Base-by-base conservation (phyloP, 2,329 filamentous ascomycete species). In the Ampelomyces quisqualis region DNA sequence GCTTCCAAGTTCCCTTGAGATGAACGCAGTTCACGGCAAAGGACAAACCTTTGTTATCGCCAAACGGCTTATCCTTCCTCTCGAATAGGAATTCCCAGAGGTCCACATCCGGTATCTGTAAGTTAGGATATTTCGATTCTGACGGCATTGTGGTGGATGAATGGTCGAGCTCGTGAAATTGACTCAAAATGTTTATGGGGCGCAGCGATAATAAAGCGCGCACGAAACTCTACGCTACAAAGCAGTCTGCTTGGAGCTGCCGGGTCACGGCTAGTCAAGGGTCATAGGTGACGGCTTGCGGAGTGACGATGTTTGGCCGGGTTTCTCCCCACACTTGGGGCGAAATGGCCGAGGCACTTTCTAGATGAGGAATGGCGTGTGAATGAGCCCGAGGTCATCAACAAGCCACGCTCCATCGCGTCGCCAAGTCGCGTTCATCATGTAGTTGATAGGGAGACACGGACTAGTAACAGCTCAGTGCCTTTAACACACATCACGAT, bases 81-180 rank as follows among this genome's bases (percentile, higher is more conserved):
- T 90, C 84, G 59, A 95, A 90, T 31, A 94, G 71, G 43, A 90
- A 82, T 0, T 77, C 77, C 87, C 88, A 95, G 34, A 95, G 64
- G 65, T 94, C 89, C 40, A 84, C 70, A 53, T 85, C 72, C 0
- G 90, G 90, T 27, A 95, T 83, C 14, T 82, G 73, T 24, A 93
- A 58, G 6, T 75, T 67, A 1, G 81, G 75, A 60, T 83, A 88
- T 1, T 72, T 70, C 3, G 88, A 90, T 32, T 80, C 73, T 58
- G 84, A 77, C 46, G 86, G 85, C 89, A 94, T 94, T 7, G 42
- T 55, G 38, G 33, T 30, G 27, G n/a, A n/a, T 28, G 13, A 18
- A 13, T 4, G n/a, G 26, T 36, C 27, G 23, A 49, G 42, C 27
- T 45, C 18, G 33, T 40, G 33, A 24, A 38, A 38, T 22, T 17